Evolutionary conservation across 1,284 basidiomycete species (phyloP), one percentile per base, ranked within the genome.

Genomic region (Afroboletus lepidellus): DNA sequence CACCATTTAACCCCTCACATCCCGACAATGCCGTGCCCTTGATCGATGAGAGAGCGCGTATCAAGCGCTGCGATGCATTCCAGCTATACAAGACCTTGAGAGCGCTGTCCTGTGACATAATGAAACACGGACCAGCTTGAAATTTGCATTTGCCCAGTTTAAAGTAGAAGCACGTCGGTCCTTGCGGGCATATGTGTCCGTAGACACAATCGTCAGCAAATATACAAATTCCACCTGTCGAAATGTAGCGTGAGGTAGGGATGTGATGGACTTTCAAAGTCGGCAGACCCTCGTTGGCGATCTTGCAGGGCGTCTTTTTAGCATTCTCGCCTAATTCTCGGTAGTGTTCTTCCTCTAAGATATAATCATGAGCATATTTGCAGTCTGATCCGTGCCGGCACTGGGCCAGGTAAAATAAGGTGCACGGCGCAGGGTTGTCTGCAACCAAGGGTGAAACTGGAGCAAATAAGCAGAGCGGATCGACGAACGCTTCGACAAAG

Each of bases 361-460:
- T 55, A 58, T 83, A 84, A 58, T 85, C 77, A 53, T 85, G 83
- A 21, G 67, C 76, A 54, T 80, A 85, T 65, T 75, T 77, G 62
- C 84, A 85, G 20, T 75, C 72, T 18, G 69, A 58, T 21, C 78
- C 80, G 53, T 77, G 75, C 59, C 78, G 78, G 70, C 83, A 84
- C 50, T 72, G 60, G 21, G 79, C 74, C 32, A 85, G 70, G 61
- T 84, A 85, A 64, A 80, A 82, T 41, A 82, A 64, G 18, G 80
- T 84, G 64, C 83, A 85, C 16, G 83, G 82, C 21, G 83, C 77
- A 3, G 83, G 83, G 58, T 72, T 77, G 57, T 84, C 82, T 55
- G 53, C 33, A 53, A 55, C 38, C 57, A 51, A 51, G 12, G 7
- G 55, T 54, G 39, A 59, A 57, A 18, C 46, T 36, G 15, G 15